Conservation (phyloP, 495 filamentous ascomycete genomes). For the Hypoxylon lienhwacheense region DNA sequence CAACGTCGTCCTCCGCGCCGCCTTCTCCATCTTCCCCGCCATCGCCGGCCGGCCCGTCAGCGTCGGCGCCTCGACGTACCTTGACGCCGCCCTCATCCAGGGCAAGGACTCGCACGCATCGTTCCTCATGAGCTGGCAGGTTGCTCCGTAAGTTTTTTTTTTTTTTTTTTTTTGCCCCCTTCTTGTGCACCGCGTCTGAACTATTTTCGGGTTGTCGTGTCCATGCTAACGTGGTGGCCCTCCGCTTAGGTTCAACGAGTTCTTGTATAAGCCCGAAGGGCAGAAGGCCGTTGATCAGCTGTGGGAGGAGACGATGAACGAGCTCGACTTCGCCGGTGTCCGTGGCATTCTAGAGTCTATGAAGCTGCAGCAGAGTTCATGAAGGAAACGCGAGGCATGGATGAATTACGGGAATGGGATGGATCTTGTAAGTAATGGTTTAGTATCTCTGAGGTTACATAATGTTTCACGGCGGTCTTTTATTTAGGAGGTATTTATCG, state of each 20-base stretch:
- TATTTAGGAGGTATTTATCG: too few species aligned
- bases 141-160: conserved; percentile 42
- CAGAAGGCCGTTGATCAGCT: conserved; percentile 39
- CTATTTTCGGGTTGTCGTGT: too few species aligned
- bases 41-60: conserved; percentile 36
- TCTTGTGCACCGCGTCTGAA: too few species aligned
- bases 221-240: background rate
- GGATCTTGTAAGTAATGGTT: background rate
- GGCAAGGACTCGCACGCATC: conserved; percentile 51
- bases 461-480: too few species aligned
- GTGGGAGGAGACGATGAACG: conserved; percentile 49
- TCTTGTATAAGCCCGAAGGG: conserved; percentile 46
- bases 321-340: conserved; percentile 46
- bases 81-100: conserved; percentile 47
- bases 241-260: conserved; percentile 20
- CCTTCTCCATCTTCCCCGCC: conserved; percentile 27
- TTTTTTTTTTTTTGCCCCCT: background rate
- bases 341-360: conserved; percentile 39
- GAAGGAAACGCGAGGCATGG: background rate
- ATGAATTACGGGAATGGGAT: background rate
- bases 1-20: conserved; percentile 15
- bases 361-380: background rate
- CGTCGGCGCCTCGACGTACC: conserved; percentile 42
- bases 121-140: conserved; percentile 47
- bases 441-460: too few species aligned